Percentiles rank a stretch among this genome's conserved stretches.
phyloP scores from a whole-genome alignment of 345 rosid species.

The Hibiscus tridactylites region DNA sequence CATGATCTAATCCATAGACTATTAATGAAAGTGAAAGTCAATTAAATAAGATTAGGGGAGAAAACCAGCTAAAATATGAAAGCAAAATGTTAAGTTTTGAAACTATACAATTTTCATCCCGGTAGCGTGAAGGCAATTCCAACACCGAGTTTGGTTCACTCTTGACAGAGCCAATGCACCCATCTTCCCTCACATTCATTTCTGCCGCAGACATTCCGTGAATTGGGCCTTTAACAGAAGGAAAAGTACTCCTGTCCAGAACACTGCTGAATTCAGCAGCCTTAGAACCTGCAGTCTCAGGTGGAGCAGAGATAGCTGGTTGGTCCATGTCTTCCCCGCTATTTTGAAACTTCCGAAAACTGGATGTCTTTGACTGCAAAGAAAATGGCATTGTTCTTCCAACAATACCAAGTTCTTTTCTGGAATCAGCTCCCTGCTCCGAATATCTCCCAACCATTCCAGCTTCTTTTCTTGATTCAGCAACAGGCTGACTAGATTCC shows the following conservation, averaged over 20 bases:
- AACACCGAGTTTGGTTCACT: constrained; percentile 33
- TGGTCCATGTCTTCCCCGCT: constrained; percentile 55
- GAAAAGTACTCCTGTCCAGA: constrained; percentile 36
- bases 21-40: not conserved
- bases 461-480: constrained; percentile 10
- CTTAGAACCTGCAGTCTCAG: constrained; percentile 39
- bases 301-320: constrained; percentile 31
- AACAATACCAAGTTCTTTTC: constrained; percentile 36
- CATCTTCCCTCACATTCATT: constrained; percentile 47
- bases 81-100: not conserved
- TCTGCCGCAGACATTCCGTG: constrained; percentile 43
- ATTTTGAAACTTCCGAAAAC: constrained; percentile 45
- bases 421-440: constrained; percentile 10
- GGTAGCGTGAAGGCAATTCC: constrained; percentile 46
- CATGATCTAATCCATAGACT: not conserved
- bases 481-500: not conserved
- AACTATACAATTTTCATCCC: constrained; percentile 59
- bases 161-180: constrained; percentile 36
- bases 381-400: constrained; percentile 96
- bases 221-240: constrained; percentile 33
- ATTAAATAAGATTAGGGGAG: not conserved
- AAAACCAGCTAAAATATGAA: not conserved
- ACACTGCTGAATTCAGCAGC: constrained; percentile 30
- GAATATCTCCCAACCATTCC: constrained; percentile 6
- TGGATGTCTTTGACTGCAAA: constrained; percentile 71